Percentiles rank a stretch among this genome's conserved stretches.
Evolutionary conservation across 164 flowering plant genomes (phyloP).

Genomic region (Magnolia officinalis): DNA sequence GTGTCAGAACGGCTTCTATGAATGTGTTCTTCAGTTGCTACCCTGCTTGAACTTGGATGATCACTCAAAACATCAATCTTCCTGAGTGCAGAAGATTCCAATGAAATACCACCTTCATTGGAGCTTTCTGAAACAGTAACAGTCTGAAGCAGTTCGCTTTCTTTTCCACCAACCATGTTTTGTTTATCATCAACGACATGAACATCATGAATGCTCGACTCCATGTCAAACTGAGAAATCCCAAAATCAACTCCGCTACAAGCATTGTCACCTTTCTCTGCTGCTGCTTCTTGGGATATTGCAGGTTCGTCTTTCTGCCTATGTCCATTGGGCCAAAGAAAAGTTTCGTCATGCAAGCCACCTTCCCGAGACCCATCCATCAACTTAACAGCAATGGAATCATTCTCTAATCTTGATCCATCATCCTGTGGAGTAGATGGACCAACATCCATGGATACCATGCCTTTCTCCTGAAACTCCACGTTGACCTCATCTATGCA

Average conservation of each 20-base stretch:
- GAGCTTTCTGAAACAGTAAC: constrained; percentile 13
- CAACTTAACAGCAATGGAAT: constrained; percentile 5
- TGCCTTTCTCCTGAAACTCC: constrained; percentile 45
- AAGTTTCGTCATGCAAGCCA: constrained; percentile 19
- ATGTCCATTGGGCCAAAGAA: constrained; percentile 17
- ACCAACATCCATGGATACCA: constrained; percentile 25
- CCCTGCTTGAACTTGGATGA: constrained; percentile 18
- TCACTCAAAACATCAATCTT: constrained; percentile 15
- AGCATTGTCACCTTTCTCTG: constrained; percentile 10
- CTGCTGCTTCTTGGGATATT: constrained; percentile 9
- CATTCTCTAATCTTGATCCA: constrained; percentile 9
- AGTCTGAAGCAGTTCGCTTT: constrained; percentile 12
- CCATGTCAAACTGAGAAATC: constrained; percentile 21
- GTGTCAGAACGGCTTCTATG: constrained; percentile 40
- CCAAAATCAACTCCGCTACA: constrained; percentile 10
- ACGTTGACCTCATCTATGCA: constrained; percentile 13
- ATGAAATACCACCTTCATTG: constrained; percentile 9
- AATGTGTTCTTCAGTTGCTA: constrained; percentile 20
- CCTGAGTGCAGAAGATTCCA: constrained; percentile 20
- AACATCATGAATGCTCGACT: constrained; percentile 53
- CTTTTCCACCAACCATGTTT: constrained; percentile 9
- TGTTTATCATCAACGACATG: constrained; percentile 51
- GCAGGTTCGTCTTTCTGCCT: constrained; percentile 14
- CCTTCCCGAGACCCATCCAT: constrained; percentile 12
- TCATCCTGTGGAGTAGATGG: constrained; percentile 16